Evolutionary conservation across 306 rosid genomes (phyloP).

Genomic region (Dalbergia oliveri): DNA sequence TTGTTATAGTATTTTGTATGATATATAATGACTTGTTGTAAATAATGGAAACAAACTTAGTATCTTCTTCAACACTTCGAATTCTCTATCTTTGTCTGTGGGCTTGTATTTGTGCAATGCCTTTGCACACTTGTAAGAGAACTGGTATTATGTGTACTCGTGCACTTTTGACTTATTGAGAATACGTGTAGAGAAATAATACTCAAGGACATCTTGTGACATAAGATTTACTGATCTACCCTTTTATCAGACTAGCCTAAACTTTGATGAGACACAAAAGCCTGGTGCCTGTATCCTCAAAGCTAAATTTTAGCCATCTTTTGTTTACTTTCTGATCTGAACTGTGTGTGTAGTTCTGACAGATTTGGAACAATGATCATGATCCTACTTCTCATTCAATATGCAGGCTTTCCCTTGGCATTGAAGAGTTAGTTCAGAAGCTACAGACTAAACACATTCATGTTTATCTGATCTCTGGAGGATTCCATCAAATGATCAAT

Average conservation of each 20-base stretch:
- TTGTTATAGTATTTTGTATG: conserved; percentile 7
- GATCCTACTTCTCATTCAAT: conserved; percentile 31
- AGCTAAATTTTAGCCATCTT: neutral
- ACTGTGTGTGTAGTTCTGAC: conserved; percentile 28
- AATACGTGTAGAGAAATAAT: neutral
- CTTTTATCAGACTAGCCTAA: neutral
- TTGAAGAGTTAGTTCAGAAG: conserved; percentile 75
- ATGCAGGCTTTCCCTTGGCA: conserved; percentile 91
- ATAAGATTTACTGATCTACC: conserved; percentile 21
- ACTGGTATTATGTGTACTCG: neutral
- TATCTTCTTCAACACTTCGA: conserved; percentile 9
- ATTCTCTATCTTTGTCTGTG: conserved; percentile 9
- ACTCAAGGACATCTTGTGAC: neutral
- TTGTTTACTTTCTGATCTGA: conserved; percentile 2
- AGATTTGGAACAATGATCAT: conserved; percentile 14
- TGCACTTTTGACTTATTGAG: too few species aligned
- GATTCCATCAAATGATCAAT: conserved; percentile 95
- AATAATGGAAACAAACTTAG: neutral
- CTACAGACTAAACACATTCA: conserved; percentile 63
- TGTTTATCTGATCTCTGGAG: conserved; percentile 90
- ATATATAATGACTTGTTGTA: neutral
- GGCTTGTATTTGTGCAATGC: conserved; percentile 8
- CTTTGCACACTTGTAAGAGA: conserved; percentile 14
- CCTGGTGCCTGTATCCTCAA: conserved; percentile 11
- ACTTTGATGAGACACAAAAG: conserved; percentile 14